Conservation (phyloP, 768 basidiomycete genomes). For the Butyriboletus loyo region DNA sequence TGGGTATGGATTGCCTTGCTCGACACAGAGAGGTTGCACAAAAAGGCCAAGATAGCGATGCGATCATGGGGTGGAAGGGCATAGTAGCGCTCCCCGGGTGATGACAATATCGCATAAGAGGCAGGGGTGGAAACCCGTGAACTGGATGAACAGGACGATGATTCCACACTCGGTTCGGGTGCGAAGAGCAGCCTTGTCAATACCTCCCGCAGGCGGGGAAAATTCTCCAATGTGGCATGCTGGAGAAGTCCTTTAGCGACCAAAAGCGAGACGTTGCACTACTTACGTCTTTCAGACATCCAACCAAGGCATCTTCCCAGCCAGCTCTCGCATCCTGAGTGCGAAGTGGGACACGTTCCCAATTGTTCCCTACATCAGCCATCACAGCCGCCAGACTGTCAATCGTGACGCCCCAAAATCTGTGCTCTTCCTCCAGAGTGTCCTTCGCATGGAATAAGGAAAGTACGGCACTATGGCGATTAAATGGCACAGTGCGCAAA, state of each 20-base stretch:
- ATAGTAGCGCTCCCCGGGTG: constrained; percentile 69
- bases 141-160: constrained; percentile 42
- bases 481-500: constrained; percentile 76
- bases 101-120: constrained; percentile 41
- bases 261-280: neutral
- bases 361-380: constrained; percentile 81
- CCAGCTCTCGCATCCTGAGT: constrained; percentile 73
- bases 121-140: constrained; percentile 49
- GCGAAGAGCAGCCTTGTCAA: constrained; percentile 72
- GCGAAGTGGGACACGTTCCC: constrained; percentile 76
- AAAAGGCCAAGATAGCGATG: constrained; percentile 80
- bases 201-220: constrained; percentile 69
- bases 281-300: constrained; percentile 87
- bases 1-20: constrained; percentile 85
- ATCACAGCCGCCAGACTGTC: constrained; percentile 65
- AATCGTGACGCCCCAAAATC: constrained; percentile 53
- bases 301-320: constrained; percentile 91
- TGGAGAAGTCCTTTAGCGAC: constrained; percentile 29
- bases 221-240: constrained; percentile 72
- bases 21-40: constrained; percentile 86
- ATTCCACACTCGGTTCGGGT: constrained; percentile 47
- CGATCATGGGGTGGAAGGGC: constrained; percentile 73
- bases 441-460: constrained; percentile 50
- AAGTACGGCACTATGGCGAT: constrained; percentile 70
- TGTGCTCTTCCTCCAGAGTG: constrained; percentile 41